Conservation (phyloP, 139 green algal species). For the Ettlia oleoabundans region DNA sequence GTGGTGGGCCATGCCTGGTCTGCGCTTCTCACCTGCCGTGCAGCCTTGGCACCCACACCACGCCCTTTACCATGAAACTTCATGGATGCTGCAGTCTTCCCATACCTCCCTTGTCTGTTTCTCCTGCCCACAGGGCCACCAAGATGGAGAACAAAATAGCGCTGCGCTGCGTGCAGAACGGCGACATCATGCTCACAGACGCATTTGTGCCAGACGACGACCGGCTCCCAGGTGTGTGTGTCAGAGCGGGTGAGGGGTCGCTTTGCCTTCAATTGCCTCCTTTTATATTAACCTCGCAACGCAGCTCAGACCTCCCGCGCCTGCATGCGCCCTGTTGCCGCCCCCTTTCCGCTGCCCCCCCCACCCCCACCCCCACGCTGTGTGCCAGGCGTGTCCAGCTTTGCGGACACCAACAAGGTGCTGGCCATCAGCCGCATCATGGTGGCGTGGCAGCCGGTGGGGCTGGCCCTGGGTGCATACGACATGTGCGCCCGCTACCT, state of each 20-base stretch:
- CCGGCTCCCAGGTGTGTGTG: conserved; percentile 64
- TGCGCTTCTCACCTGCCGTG: too few relatives aligned
- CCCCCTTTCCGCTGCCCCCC: background rate
- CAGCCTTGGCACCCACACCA: too few relatives aligned
- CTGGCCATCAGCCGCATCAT: conserved; percentile 90
- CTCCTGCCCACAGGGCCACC: conserved; percentile 34
- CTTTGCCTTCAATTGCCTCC: too few relatives aligned
- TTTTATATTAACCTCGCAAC: too few relatives aligned
- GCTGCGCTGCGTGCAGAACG: conserved; percentile 92
- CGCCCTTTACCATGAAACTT: background rate
- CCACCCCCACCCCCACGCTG: background rate
- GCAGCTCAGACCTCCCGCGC: too few relatives aligned
- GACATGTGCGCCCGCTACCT: conserved; percentile 89
- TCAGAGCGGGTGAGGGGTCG: background rate
- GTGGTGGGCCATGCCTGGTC: too few relatives aligned
- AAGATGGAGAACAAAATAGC: conserved; percentile 97
- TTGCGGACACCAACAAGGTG: conserved; percentile 79
- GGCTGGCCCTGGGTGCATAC: conserved; percentile 89
- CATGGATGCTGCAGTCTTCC: background rate
- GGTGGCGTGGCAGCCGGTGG: conserved; percentile 96
- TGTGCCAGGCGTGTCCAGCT: conserved; percentile 73
- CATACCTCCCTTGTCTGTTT: background rate
- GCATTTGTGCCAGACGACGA: conserved; percentile 90
- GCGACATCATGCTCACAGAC: conserved; percentile 86
- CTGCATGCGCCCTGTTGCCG: background rate